A percentile compares a stretch with the other conserved stretches of the same genome.
Conservation (phyloP, 2,329 filamentous ascomycete species). For the Magnaporthales sp. region DNA sequence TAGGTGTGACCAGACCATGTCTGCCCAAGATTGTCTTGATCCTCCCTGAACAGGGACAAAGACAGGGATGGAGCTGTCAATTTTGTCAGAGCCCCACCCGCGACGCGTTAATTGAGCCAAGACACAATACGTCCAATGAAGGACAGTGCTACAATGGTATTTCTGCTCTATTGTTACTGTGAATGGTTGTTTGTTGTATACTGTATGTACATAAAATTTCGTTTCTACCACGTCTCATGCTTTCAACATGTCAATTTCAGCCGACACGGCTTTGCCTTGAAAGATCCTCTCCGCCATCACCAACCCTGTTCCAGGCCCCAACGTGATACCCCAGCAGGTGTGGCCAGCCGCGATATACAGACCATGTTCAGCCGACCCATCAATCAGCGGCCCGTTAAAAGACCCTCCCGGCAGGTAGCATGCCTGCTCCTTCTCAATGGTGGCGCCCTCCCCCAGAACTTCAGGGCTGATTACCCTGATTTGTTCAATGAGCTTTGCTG, state of each 20-base stretch:
- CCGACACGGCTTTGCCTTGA: constrained; percentile 61
- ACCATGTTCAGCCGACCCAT: constrained; percentile 38
- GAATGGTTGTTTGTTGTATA: too few species aligned
- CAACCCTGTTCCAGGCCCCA: constrained; percentile 59
- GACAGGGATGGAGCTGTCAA: background rate
- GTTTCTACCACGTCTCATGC: background rate
- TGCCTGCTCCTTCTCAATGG: constrained; percentile 71
- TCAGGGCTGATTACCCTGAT: constrained; percentile 56
- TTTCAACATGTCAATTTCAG: constrained; percentile 49
- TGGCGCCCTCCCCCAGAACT: constrained; percentile 27
- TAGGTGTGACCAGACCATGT: background rate
- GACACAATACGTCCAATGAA: background rate
- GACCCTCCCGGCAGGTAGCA: constrained; percentile 67
- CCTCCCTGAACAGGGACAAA: background rate
- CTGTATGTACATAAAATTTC: too few species aligned
- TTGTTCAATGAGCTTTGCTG: constrained; percentile 79
- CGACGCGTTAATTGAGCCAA: background rate
- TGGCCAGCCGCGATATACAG: constrained; percentile 66
- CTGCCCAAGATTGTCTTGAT: background rate
- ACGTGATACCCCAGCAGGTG: constrained; percentile 65
- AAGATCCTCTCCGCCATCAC: constrained; percentile 68
- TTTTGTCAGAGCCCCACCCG: background rate
- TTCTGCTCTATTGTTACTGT: too few species aligned
- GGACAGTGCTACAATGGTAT: background rate
- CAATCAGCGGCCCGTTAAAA: constrained; percentile 4